Conservation (phyloP, 306 rosid genomes). For the Fragaria nilgerrensis region DNA sequence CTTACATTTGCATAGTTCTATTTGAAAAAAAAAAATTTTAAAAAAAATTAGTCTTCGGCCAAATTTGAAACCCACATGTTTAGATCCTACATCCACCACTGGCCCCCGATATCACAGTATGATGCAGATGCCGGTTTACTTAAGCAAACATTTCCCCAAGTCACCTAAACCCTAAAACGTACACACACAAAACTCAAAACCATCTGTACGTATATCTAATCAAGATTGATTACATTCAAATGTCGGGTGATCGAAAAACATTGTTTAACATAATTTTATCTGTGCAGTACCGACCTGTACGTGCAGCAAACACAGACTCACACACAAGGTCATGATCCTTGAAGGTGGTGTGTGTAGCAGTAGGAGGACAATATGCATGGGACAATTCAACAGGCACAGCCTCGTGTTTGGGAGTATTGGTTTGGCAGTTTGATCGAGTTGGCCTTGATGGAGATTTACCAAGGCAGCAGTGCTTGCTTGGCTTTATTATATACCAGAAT, state of each 20-base stretch:
- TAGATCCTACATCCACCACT: too few species aligned
- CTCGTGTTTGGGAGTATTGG: conserved; percentile 5
- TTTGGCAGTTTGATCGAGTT: not conserved
- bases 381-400: not conserved
- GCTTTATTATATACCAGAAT: not conserved
- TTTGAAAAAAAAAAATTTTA: too few species aligned
- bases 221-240: not conserved
- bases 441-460: not conserved
- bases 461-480: conserved; percentile 5
- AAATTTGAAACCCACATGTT: too few species aligned
- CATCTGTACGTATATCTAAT: too few species aligned
- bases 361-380: conserved; percentile 1
- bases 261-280: not conserved
- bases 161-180: too few species aligned
- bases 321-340: not conserved
- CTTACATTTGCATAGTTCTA: too few species aligned
- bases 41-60: too few species aligned
- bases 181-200: too few species aligned
- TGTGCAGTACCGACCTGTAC: not conserved
- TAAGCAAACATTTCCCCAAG: too few species aligned
- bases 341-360: not conserved
- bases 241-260: not conserved
- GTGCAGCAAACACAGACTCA: not conserved
- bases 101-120: too few species aligned
- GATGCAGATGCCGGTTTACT: too few species aligned